These are phyloP conservation scores for Austroboletus novae-zelandiae DNA, from an alignment of 1,284 basidiomycete genomes.

Conservation along the genomic window DNA sequence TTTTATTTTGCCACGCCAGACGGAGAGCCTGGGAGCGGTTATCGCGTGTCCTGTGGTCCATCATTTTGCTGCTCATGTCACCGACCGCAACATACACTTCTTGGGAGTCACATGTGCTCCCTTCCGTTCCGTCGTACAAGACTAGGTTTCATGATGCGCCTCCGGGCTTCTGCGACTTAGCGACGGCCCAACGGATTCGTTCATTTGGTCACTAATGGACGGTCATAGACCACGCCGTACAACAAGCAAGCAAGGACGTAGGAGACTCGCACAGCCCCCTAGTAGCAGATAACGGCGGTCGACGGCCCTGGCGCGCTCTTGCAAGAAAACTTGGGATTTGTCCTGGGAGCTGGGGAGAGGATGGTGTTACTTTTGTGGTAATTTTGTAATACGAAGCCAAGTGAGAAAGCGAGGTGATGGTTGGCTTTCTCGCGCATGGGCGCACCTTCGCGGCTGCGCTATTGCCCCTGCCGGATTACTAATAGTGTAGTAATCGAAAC, in stretches of 20 bases:
- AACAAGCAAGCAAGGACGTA: neutral
- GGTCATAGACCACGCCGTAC: slow-evolving; percentile 4
- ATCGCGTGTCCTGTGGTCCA: neutral
- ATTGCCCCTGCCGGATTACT: too few species aligned
- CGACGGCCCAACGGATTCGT: slow-evolving; percentile 11
- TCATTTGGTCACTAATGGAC: slow-evolving; percentile 11
- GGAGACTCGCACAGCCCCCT: slow-evolving; percentile 5
- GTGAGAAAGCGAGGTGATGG: too few species aligned
- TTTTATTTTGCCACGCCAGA: neutral
- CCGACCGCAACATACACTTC: slow-evolving; percentile 6
- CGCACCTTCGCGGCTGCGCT: too few species aligned
- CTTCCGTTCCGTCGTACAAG: slow-evolving; percentile 10
- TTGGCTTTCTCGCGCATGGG: too few species aligned
- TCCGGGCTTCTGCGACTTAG: slow-evolving; percentile 11
- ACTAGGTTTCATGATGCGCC: slow-evolving; percentile 5
- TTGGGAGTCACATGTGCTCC: neutral
- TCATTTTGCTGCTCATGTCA: neutral
- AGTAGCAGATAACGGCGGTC: neutral
- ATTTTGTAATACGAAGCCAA: too few species aligned
- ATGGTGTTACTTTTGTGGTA: too few species aligned
- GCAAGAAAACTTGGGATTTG: too few species aligned
- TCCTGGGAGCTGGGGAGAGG: neutral
- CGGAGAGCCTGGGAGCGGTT: neutral
- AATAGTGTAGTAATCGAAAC: too few species aligned
- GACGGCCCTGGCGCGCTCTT: too few species aligned